These are phyloP conservation scores for Hypoxylon intermedium DNA, from an alignment of 495 filamentous ascomycete species.

Conservation along the genomic window DNA sequence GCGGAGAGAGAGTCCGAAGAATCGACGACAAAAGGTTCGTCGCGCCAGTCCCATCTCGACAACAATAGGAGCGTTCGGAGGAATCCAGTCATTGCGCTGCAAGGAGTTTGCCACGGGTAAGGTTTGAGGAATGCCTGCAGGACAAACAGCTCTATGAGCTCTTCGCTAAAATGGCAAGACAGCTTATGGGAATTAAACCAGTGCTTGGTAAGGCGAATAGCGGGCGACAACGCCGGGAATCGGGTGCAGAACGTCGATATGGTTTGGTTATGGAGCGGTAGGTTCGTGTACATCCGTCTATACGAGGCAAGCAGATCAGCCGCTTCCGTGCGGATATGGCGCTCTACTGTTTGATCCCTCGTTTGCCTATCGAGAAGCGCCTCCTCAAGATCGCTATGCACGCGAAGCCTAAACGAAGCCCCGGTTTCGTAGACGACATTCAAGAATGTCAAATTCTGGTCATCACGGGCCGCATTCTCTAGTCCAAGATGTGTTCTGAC, in stretches of 20 bases:
- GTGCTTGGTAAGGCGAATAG: slow-evolving; percentile 84
- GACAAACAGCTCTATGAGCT: slow-evolving; percentile 82
- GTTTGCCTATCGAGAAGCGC: slow-evolving; percentile 77
- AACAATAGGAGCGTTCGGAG: slow-evolving; percentile 77
- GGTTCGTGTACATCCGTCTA: slow-evolving; percentile 72
- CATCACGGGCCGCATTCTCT: slow-evolving; percentile 71
- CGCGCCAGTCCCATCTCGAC: slow-evolving; percentile 89
- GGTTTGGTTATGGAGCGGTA: slow-evolving; percentile 80
- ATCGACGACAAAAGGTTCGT: slow-evolving; percentile 80
- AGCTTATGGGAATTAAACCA: slow-evolving; percentile 91
- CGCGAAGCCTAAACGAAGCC: slow-evolving; percentile 69
- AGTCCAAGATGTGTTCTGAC: slow-evolving; percentile 73
- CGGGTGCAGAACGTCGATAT: slow-evolving; percentile 80
- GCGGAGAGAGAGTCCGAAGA: slow-evolving; percentile 62
- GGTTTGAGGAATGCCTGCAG: slow-evolving; percentile 79
- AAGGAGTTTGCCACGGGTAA: slow-evolving; percentile 80
- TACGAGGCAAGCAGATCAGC: slow-evolving; percentile 72
- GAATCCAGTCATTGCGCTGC: slow-evolving; percentile 81
- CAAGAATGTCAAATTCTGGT: slow-evolving; percentile 81
- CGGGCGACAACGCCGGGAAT: slow-evolving; percentile 79
- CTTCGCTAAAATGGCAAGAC: slow-evolving; percentile 73
- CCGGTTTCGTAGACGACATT: slow-evolving; percentile 78
- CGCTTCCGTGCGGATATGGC: slow-evolving; percentile 67
- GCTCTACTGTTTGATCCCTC: slow-evolving; percentile 71
- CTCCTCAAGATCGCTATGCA: slow-evolving; percentile 85